phyloP scores from a whole-genome alignment of 1,284 basidiomycete genomes.

The Ganoderma leucocontextum region DNA sequence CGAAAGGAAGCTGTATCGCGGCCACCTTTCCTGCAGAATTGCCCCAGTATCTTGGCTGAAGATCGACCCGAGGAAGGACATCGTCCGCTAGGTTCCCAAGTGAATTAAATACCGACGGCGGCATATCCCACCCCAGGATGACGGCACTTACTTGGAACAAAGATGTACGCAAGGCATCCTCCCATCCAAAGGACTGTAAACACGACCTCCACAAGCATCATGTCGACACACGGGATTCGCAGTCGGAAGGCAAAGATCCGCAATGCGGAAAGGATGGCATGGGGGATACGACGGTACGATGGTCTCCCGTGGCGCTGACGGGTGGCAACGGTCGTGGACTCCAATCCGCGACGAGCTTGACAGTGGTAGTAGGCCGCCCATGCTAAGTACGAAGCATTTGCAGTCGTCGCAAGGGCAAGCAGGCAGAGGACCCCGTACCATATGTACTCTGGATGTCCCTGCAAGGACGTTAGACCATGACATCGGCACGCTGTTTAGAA shows the following conservation, averaged over 20 bases:
- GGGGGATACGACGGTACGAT: constrained; percentile 33
- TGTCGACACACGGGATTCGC: constrained; percentile 37
- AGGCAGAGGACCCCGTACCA: constrained; percentile 37
- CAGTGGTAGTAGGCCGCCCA: constrained; percentile 36
- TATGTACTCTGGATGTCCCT: constrained; percentile 38
- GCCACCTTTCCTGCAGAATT: constrained; percentile 47
- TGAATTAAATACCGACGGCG: neutral
- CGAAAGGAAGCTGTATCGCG: constrained; percentile 48
- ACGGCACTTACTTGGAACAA: constrained; percentile 36
- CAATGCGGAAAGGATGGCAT: constrained; percentile 36
- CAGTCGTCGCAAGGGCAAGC: constrained; percentile 32
- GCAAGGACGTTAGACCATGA: constrained; percentile 8
- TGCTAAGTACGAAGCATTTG: constrained; percentile 34
- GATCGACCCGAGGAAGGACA: constrained; percentile 12
- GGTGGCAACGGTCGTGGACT: neutral
- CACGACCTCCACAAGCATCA: constrained; percentile 37
- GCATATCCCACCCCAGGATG: neutral
- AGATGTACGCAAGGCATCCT: constrained; percentile 40
- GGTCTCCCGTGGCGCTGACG: neutral
- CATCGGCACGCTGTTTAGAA: neutral
- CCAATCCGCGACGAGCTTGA: neutral
- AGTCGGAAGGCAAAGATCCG: constrained; percentile 42
- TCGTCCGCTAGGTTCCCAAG: neutral
- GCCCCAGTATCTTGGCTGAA: constrained; percentile 35
- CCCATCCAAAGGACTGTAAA: constrained; percentile 37